These are phyloP conservation scores for Ziziphus jujuba DNA, from an alignment of 306 rosid genomes.

Conservation along the genomic window DNA sequence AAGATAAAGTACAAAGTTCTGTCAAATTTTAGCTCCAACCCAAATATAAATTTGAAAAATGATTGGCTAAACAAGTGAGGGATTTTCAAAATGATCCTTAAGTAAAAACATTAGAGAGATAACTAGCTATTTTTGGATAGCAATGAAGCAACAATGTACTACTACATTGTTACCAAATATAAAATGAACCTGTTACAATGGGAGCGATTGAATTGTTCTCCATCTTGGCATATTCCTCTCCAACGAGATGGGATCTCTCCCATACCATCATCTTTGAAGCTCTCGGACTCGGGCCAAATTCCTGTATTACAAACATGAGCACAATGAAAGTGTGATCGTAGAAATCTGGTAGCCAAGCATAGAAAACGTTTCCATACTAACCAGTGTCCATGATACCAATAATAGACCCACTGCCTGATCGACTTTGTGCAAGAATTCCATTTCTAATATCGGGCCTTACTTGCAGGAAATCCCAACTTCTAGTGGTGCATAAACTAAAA, in stretches of 20 bases:
- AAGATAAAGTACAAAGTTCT: background rate
- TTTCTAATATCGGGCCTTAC: constrained; percentile 31
- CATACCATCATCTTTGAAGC: constrained; percentile 58
- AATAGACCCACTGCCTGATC: constrained; percentile 51
- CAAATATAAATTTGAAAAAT: background rate
- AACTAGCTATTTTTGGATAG: background rate
- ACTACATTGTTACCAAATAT: background rate
- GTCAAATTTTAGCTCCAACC: no score
- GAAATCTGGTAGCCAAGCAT: constrained; percentile 2
- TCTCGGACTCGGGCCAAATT: constrained; percentile 66
- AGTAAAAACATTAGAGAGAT: background rate
- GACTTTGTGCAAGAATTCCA: constrained; percentile 41
- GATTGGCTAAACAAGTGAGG: no score
- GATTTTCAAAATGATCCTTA: no score
- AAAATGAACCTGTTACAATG: constrained; percentile 47
- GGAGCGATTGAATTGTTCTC: constrained; percentile 46
- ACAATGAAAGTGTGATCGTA: constrained; percentile 3
- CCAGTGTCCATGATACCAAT: constrained; percentile 64
- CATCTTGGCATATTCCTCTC: constrained; percentile 59
- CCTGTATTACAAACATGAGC: constrained; percentile 27
- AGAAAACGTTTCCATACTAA: constrained; percentile 24
- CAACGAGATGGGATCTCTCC: constrained; percentile 46
- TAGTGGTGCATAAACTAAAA: constrained; percentile 56
- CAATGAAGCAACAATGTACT: background rate
- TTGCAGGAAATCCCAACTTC: constrained; percentile 70